A percentile compares a stretch with the other conserved stretches of the same genome.
These are phyloP conservation scores for Rhizoctonia solani DNA, from an alignment of 1,284 basidiomycete genomes.

Conservation along the genomic window DNA sequence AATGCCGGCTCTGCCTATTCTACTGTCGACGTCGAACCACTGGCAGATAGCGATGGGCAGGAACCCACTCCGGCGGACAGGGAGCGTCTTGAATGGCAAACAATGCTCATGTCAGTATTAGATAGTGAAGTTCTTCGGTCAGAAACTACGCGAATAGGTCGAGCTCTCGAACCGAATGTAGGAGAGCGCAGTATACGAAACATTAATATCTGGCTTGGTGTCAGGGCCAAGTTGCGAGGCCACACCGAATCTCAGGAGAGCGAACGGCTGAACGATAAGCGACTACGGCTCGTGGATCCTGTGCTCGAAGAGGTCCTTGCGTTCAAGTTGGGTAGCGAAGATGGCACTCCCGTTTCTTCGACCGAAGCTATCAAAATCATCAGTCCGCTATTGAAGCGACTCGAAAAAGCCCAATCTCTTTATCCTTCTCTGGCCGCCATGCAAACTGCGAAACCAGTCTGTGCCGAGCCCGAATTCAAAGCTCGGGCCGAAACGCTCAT, in stretches of 20 bases:
- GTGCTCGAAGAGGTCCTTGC: constrained; percentile 80
- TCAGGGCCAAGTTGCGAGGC: constrained; percentile 84
- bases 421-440: constrained; percentile 87
- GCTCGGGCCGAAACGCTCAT: constrained; percentile 82
- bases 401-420: constrained; percentile 83
- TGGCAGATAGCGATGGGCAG: constrained; percentile 19
- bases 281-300: constrained; percentile 77
- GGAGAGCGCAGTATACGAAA: constrained; percentile 66
- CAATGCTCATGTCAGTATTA: constrained; percentile 89
- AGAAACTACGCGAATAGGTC: constrained; percentile 88
- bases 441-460: constrained; percentile 73
- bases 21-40: not conserved
- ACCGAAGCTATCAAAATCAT: constrained; percentile 71
- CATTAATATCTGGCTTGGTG: constrained; percentile 83
- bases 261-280: constrained; percentile 78
- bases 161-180: constrained; percentile 67
- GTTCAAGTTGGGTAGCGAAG: constrained; percentile 18
- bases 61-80: constrained; percentile 52
- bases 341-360: constrained; percentile 45
- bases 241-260: constrained; percentile 83
- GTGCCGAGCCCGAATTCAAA: constrained; percentile 69
- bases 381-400: constrained; percentile 70
- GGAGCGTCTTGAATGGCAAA: constrained; percentile 91
- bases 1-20: constrained; percentile 19
- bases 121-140: constrained; percentile 91